A percentile compares a stretch with the other conserved stretches of the same genome.
phyloP scores from a whole-genome alignment of 2,329 filamentous ascomycete genomes.

The Dactylellina leptospora region DNA sequence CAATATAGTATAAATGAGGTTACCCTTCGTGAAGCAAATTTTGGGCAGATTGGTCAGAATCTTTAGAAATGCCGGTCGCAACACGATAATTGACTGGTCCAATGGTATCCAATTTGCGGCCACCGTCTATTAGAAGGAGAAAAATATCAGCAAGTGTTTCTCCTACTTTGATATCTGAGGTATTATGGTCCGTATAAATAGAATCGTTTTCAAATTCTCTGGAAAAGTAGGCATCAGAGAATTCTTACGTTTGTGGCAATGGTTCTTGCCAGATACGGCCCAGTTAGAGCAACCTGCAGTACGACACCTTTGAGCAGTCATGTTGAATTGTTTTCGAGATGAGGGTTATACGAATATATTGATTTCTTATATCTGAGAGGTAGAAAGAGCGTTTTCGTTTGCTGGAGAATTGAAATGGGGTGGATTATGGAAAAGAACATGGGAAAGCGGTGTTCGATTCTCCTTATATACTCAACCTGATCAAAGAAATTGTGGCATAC shows the following conservation, averaged over 20 bases:
- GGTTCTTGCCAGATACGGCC: neutral
- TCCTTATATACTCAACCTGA: neutral
- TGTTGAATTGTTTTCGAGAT: neutral
- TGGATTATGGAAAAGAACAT: neutral
- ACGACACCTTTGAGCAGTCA: neutral
- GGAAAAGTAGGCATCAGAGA: neutral
- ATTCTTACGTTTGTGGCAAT: neutral
- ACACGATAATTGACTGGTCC: neutral
- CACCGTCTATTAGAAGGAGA: neutral
- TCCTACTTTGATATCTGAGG: neutral
- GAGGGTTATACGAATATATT: neutral
- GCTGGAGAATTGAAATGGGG: neutral
- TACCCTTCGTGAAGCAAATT: neutral
- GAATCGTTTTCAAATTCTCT: neutral
- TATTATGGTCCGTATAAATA: neutral
- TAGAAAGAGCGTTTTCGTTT: neutral
- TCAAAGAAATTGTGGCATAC: neutral
- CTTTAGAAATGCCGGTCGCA: neutral
- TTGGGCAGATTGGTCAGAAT: neutral
- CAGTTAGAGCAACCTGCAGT: neutral
- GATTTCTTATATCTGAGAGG: neutral
- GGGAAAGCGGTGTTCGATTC: neutral
- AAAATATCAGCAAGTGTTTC: neutral
- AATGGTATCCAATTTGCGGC: neutral
- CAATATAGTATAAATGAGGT: neutral